Conservation (phyloP, 164 flowering plant species). For the Macadamia integrifolia region DNA sequence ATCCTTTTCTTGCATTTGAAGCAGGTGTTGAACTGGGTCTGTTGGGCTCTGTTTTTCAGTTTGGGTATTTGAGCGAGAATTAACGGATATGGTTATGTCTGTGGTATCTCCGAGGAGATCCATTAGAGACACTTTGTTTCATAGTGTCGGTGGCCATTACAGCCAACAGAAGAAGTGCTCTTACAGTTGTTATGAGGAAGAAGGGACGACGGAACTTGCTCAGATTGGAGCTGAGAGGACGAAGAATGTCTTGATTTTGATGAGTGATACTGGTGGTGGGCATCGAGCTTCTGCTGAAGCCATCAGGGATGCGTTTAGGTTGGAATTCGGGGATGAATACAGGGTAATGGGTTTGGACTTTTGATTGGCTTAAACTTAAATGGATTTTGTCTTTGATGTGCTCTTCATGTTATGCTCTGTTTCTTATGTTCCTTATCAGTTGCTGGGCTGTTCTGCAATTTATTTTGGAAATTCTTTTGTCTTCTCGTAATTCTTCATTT, state of each 20-base stretch:
- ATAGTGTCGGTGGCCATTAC: constrained; percentile 25
- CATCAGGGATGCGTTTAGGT: constrained; percentile 72
- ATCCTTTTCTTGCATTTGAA: not conserved
- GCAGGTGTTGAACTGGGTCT: constrained; percentile 1
- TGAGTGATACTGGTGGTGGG: constrained; percentile 99
- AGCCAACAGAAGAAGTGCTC: constrained; percentile 11
- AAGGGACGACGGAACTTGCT: constrained; percentile 49
- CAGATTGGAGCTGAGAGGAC: constrained; percentile 90
- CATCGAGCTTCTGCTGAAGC: constrained; percentile 98
- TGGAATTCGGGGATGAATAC: constrained; percentile 83
- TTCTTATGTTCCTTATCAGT: not conserved
- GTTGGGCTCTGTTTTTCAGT: constrained; percentile 28
- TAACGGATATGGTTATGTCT: constrained; percentile 41
- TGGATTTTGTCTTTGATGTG: not conserved
- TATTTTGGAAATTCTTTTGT: no score
- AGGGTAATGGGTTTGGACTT: constrained; percentile 29
- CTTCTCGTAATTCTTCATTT: no score
- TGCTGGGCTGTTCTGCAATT: no score
- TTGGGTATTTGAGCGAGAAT: constrained; percentile 24
- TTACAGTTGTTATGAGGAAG: constrained; percentile 15
- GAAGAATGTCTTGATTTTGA: constrained; percentile 80
- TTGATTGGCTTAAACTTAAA: not conserved
- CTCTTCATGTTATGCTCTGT: not conserved
- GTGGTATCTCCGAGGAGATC: constrained; percentile 49
- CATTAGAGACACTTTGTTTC: constrained; percentile 34